Percentiles rank a stretch among this genome's conserved stretches.
phyloP scores from a whole-genome alignment of 805 yeast species.

The Yarrowia sp. region DNA sequence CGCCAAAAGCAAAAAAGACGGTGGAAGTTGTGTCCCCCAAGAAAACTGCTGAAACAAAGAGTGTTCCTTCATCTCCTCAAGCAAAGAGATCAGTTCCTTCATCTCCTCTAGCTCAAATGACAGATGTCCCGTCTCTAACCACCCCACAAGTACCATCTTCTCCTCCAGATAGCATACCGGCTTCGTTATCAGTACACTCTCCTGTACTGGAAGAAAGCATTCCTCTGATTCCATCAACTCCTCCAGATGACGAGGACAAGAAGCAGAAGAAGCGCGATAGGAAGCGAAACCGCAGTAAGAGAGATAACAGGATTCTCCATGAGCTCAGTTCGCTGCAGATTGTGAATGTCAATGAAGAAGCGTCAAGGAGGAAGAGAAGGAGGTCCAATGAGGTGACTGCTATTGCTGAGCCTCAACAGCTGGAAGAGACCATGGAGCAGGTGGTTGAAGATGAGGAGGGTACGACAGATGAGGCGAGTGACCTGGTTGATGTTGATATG shows the following conservation, averaged over 20 bases:
- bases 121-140: too few relatives aligned
- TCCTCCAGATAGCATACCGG: not conserved
- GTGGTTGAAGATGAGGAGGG: not conserved
- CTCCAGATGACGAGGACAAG: slow-evolving; percentile 14
- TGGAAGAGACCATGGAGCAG: not conserved
- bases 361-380: not conserved
- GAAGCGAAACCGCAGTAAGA: not conserved
- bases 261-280: not conserved
- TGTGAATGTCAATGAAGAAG: not conserved
- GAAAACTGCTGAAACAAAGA: too few relatives aligned
- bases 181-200: not conserved
- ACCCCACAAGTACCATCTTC: not conserved
- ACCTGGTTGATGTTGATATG: not conserved
- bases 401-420: too few relatives aligned
- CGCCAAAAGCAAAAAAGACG: not conserved
- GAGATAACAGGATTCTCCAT: slow-evolving; percentile 7
- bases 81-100: too few relatives aligned
- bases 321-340: slow-evolving; percentile 3
- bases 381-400: not conserved
- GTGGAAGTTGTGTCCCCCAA: too few relatives aligned
- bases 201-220: not conserved
- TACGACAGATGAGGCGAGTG: not conserved
- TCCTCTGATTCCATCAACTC: slow-evolving; percentile 12
- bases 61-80: too few relatives aligned
- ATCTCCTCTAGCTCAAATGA: too few relatives aligned